A percentile compares a stretch with the other conserved stretches of the same genome.
Evolutionary conservation across 305 asterid species (phyloP).

Genomic region (Rubia balearica): DNA sequence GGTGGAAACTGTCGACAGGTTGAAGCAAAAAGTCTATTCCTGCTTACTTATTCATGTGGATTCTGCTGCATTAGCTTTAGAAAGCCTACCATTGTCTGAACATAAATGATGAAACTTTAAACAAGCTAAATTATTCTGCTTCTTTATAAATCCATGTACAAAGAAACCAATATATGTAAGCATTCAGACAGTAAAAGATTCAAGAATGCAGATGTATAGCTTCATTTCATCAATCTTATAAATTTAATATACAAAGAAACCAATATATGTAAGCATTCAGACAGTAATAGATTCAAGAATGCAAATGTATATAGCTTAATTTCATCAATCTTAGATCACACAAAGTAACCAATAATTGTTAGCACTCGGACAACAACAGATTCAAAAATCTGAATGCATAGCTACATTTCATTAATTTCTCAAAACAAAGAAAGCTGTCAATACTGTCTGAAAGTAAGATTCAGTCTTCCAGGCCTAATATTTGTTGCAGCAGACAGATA

Average conservation of each 20-base stretch:
- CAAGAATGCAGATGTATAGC: not conserved
- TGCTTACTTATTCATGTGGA: slow-evolving; percentile 74
- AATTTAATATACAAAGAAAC: no score
- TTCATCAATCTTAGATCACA: not conserved
- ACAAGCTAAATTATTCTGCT: not conserved
- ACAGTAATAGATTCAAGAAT: not conserved
- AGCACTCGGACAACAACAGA: no score
- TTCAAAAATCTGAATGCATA: no score
- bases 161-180: not conserved
- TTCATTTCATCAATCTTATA: not conserved
- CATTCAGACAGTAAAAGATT: not conserved
- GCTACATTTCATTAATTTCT: not conserved
- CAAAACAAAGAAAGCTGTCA: slow-evolving; percentile 15
- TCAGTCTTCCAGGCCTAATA: slow-evolving; percentile 62
- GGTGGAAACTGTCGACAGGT: slow-evolving; percentile 37
- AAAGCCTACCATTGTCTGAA: slow-evolving; percentile 22
- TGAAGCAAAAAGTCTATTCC: slow-evolving; percentile 74
- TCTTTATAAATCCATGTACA: not conserved
- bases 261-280: no score
- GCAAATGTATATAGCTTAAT: not conserved
- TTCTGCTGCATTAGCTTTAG: slow-evolving; percentile 76
- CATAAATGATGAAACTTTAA: slow-evolving; percentile 16
- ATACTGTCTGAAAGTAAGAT: slow-evolving; percentile 71
- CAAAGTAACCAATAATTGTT: no score
- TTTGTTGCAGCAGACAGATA: slow-evolving; percentile 40